A percentile compares a stretch with the other conserved stretches of the same genome.
Conservation (phyloP, 108 stramenopile genomes). For the Pseudonitzschia delicatissima region DNA sequence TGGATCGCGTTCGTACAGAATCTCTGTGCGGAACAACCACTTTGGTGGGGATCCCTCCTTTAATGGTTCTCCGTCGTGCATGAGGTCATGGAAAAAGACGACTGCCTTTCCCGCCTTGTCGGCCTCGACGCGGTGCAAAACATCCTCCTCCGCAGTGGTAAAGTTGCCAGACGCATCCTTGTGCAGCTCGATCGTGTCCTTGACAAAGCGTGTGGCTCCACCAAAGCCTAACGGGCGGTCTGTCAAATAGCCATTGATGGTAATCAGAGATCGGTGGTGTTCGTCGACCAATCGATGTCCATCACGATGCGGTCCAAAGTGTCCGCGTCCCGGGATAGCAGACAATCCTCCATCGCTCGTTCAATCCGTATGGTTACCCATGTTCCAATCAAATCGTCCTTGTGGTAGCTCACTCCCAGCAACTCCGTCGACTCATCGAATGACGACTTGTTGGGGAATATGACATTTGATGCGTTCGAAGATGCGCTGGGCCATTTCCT, state of each 20-base stretch:
- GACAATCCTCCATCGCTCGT: too few relatives aligned
- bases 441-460: too few relatives aligned
- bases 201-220: conserved; percentile 25
- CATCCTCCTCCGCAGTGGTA: conserved; percentile 10
- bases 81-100: conserved; percentile 32
- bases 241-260: conserved; percentile 27
- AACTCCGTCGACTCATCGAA: too few relatives aligned
- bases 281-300: conserved; percentile 10
- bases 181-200: conserved; percentile 9
- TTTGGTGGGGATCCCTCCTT: conserved; percentile 13
- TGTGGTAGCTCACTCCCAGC: too few relatives aligned
- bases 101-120: conserved; percentile 25
- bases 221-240: conserved; percentile 23
- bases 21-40: conserved; percentile 26
- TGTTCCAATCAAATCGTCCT: too few relatives aligned
- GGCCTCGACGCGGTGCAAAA: conserved; percentile 21
- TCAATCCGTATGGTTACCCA: too few relatives aligned
- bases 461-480: neutral
- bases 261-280: conserved; percentile 20
- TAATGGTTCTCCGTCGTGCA: conserved; percentile 35
- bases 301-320: conserved; percentile 30
- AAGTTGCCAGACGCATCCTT: conserved; percentile 7
- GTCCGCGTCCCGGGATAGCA: conserved; percentile 26
- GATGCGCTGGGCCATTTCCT: too few relatives aligned
- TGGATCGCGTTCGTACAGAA: conserved; percentile 24